A percentile compares a stretch with the other conserved stretches of the same genome.
phyloP scores from a whole-genome alignment of 2,329 filamentous ascomycete species.

The Paecilomyces sp. region DNA sequence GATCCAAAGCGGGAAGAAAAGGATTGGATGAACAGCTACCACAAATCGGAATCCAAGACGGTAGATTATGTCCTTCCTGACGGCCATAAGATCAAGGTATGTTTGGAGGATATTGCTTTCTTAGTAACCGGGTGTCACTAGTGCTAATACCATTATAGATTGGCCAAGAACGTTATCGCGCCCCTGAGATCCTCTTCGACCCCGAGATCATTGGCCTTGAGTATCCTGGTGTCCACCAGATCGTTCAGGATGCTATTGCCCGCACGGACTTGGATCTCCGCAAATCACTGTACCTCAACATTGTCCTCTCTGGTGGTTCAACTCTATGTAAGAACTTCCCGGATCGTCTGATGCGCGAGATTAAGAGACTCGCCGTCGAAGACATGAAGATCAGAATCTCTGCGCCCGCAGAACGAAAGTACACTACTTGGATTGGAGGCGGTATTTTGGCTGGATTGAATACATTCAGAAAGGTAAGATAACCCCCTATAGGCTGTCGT shows the following conservation, averaged over 20 bases:
- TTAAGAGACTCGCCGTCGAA: constrained; percentile 89
- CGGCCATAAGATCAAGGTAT: constrained; percentile 84
- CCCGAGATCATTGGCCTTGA: constrained; percentile 95
- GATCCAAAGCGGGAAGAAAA: constrained; percentile 94
- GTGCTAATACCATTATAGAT: constrained; percentile 48
- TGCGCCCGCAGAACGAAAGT: constrained; percentile 93
- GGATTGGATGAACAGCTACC: constrained; percentile 69
- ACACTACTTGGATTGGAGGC: constrained; percentile 98
- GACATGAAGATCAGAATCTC: constrained; percentile 99
- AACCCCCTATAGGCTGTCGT: background rate
- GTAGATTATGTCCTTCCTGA: constrained; percentile 88
- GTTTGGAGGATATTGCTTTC: constrained; percentile 1
- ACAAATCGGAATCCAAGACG: constrained; percentile 69
- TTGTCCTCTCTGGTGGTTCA: constrained; percentile 91
- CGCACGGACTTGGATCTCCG: constrained; percentile 92
- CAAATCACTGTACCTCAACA: constrained; percentile 90
- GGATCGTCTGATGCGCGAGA: constrained; percentile 82
- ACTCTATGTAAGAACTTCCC: constrained; percentile 96
- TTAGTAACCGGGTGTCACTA: background rate
- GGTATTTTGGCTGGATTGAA: constrained; percentile 94
- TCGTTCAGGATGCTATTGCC: constrained; percentile 92
- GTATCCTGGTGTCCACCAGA: constrained; percentile 95
- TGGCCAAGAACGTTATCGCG: constrained; percentile 88
- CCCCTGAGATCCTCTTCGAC: constrained; percentile 95
- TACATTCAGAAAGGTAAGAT: constrained; percentile 89